These are phyloP conservation scores for Mycena polygramma DNA, from an alignment of 768 basidiomycete genomes.

Conservation along the genomic window DNA sequence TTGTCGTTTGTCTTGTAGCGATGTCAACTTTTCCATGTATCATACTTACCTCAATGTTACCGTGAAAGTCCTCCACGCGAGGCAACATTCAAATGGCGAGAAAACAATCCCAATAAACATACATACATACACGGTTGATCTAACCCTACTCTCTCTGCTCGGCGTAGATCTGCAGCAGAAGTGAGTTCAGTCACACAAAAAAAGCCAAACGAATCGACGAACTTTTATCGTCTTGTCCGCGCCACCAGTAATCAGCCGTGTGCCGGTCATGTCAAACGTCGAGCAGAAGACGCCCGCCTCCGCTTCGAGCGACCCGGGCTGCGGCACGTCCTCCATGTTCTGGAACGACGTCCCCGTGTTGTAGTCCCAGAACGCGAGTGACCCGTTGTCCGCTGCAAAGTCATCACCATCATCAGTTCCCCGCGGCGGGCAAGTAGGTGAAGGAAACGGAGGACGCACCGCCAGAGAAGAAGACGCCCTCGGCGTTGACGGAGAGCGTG, in stretches of 20 bases:
- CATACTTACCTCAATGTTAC: too few relatives aligned
- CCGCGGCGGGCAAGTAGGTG: neutral
- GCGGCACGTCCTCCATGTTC: slow-evolving; percentile 92
- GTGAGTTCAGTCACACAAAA: slow-evolving; percentile 7
- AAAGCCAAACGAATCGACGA: slow-evolving; percentile 39
- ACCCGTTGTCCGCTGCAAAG: slow-evolving; percentile 88
- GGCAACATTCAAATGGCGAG: neutral
- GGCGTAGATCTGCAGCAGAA: slow-evolving; percentile 65
- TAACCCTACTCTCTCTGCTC: slow-evolving; percentile 69
- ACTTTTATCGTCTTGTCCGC: slow-evolving; percentile 99
- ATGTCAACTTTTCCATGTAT: too few relatives aligned
- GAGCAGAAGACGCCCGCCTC: slow-evolving; percentile 98
- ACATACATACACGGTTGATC: slow-evolving; percentile 6
- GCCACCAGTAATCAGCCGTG: slow-evolving; percentile 93
- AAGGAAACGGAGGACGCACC: slow-evolving; percentile 62
- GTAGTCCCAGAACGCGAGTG: slow-evolving; percentile 95
- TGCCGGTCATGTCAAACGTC: slow-evolving; percentile 96
- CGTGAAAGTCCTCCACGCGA: too few relatives aligned
- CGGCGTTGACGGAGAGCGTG: slow-evolving; percentile 91
- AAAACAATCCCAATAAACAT: slow-evolving; percentile 23
- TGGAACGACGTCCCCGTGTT: slow-evolving; percentile 96
- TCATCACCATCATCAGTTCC: neutral
- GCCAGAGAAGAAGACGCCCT: slow-evolving; percentile 97
- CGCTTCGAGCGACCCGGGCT: slow-evolving; percentile 97
- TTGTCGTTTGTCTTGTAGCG: neutral